These are phyloP conservation scores for Chrysanthemum makinoi DNA, from an alignment of 129 eudicot species.

Conservation along the genomic window DNA sequence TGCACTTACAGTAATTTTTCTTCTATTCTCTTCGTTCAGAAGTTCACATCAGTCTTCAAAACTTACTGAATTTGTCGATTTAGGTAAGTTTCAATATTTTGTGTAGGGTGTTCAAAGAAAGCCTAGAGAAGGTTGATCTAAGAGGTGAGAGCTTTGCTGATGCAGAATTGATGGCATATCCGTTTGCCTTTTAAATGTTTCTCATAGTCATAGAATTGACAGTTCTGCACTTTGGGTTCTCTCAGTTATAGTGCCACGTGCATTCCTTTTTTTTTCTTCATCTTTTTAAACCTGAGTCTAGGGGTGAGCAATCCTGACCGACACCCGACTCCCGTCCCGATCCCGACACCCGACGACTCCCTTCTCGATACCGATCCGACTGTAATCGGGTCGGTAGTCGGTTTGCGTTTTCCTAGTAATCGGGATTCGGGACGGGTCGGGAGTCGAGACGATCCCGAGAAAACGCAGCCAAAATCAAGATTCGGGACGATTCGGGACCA, in stretches of 20 bases:
- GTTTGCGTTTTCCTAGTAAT: too few species aligned
- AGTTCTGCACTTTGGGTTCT: slow-evolving; percentile 87
- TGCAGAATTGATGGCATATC: slow-evolving; percentile 96
- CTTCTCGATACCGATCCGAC: too few species aligned
- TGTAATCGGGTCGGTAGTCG: too few species aligned
- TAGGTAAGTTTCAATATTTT: slow-evolving; percentile 7
- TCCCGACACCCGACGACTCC: too few species aligned
- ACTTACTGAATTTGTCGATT: slow-evolving; percentile 8
- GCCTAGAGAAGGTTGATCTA: slow-evolving; percentile 68
- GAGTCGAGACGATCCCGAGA: too few species aligned
- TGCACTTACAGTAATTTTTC: neutral
- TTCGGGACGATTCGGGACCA: too few species aligned
- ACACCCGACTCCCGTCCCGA: too few species aligned
- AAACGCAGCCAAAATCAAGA: too few species aligned
- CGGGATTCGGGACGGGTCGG: too few species aligned
- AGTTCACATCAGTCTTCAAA: neutral
- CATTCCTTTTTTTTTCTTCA: neutral
- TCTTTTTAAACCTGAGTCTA: neutral
- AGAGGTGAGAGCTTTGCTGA: slow-evolving; percentile 78
- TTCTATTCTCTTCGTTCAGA: neutral
- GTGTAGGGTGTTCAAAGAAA: slow-evolving; percentile 72
- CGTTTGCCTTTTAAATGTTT: slow-evolving; percentile 70
- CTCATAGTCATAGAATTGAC: slow-evolving; percentile 62
- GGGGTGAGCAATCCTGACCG: too few species aligned
- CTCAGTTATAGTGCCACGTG: slow-evolving; percentile 41